Conservation (phyloP, 495 filamentous ascomycete genomes). For the Xylaria intraflava region DNA sequence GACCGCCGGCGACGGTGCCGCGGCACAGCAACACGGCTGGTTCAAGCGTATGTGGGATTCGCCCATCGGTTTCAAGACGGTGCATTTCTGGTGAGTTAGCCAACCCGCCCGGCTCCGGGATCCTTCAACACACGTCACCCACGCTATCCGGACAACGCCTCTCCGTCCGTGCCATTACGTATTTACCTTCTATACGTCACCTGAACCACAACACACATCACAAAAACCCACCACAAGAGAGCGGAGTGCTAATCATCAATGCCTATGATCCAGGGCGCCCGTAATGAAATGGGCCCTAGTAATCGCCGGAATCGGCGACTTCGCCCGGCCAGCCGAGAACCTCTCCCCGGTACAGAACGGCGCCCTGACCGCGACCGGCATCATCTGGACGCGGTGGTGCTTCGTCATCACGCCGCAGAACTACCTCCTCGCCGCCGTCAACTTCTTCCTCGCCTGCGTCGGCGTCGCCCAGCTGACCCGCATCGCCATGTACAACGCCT, state of each 20-base stretch:
- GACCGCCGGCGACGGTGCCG: slow-evolving; percentile 31
- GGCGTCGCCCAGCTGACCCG: slow-evolving; percentile 74
- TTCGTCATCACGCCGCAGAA: slow-evolving; percentile 93
- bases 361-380: slow-evolving; percentile 80
- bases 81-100: slow-evolving; percentile 85
- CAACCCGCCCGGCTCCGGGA: neutral
- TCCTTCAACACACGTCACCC: neutral
- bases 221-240: neutral
- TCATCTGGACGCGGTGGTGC: slow-evolving; percentile 99
- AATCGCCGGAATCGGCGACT: slow-evolving; percentile 85
- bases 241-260: neutral
- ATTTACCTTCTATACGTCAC: neutral
- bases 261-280: slow-evolving; percentile 59
- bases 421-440: slow-evolving; percentile 84
- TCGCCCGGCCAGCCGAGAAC: slow-evolving; percentile 83
- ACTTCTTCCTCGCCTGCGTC: slow-evolving; percentile 93
- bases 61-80: slow-evolving; percentile 84
- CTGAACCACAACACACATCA: neutral
- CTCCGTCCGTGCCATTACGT: neutral
- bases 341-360: slow-evolving; percentile 88
- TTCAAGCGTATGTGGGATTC: slow-evolving; percentile 78
- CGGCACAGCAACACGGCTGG: slow-evolving; percentile 46
- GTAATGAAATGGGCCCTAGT: slow-evolving; percentile 98
- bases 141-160: neutral
- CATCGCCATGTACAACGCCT: slow-evolving; percentile 61